phyloP scores from a whole-genome alignment of 2,329 filamentous ascomycete species.

The Penicillium sp. region DNA sequence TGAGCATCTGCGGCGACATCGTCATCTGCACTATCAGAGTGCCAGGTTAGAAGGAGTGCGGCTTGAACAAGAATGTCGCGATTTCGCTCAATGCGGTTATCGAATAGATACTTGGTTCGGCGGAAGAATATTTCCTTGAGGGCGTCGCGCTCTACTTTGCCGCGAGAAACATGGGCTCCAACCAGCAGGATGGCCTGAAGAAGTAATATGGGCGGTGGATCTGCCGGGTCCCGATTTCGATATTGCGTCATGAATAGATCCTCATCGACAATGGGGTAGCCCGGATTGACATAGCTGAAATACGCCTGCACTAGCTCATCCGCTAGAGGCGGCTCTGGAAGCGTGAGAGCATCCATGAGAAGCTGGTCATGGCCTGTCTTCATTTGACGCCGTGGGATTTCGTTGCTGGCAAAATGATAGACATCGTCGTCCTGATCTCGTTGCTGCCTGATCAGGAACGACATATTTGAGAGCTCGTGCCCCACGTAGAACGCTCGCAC shows the following conservation, averaged over 20 bases:
- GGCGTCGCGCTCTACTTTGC: conserved; percentile 44
- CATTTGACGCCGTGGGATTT: conserved; percentile 46
- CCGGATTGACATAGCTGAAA: conserved; percentile 54
- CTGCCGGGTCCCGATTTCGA: conserved; percentile 46
- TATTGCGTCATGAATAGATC: conserved; percentile 56
- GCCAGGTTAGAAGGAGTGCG: conserved; percentile 58
- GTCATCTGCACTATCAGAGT: conserved; percentile 55
- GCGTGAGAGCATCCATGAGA: conserved; percentile 51
- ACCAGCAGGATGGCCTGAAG: conserved; percentile 56
- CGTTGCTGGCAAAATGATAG: conserved; percentile 48
- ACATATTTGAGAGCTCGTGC: conserved; percentile 58
- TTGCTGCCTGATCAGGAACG: conserved; percentile 57
- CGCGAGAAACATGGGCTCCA: conserved; percentile 53
- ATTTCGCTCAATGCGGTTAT: conserved; percentile 56
- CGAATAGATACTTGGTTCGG: conserved; percentile 56
- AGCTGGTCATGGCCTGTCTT: conserved; percentile 49
- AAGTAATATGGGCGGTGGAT: conserved; percentile 51
- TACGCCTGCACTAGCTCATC: conserved; percentile 56
- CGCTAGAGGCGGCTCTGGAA: conserved; percentile 52
- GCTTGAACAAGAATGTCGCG: conserved; percentile 58
- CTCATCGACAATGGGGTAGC: conserved; percentile 56
- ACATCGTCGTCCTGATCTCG: conserved; percentile 45
- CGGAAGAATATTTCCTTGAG: conserved; percentile 54
- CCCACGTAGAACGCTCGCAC: conserved; percentile 58
- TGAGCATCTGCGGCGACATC: conserved; percentile 57